phyloP scores from a whole-genome alignment of 2,329 filamentous ascomycete species.

The Diaporthe caulivora region DNA sequence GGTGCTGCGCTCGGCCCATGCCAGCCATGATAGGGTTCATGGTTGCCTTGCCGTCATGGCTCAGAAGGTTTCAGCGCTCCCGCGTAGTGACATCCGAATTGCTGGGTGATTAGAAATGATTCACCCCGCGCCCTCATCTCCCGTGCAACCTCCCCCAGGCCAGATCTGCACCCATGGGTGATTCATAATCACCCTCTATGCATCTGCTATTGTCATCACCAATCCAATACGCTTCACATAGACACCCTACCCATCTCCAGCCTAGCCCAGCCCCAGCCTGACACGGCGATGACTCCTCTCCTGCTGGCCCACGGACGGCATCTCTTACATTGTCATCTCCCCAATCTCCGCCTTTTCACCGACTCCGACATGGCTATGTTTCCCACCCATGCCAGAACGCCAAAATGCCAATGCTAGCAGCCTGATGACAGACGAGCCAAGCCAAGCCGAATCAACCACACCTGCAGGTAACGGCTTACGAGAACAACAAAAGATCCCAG shows the following conservation, averaged over 20 bases:
- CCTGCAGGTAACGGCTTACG: conserved; percentile 22
- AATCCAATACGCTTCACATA: conserved; percentile 23
- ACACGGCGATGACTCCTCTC: conserved; percentile 14
- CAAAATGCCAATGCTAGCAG: conserved; percentile 9
- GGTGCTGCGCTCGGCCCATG: neutral
- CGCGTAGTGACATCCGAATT: neutral
- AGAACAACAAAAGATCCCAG: neutral
- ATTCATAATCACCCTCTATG: conserved; percentile 23
- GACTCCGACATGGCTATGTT: conserved; percentile 18
- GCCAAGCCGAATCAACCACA: conserved; percentile 15
- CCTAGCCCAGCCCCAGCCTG: conserved; percentile 17
- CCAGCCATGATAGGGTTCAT: neutral
- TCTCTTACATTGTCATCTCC: conserved; percentile 1
- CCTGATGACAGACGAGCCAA: conserved; percentile 24
- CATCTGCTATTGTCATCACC: conserved; percentile 25
- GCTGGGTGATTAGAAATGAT: conserved; percentile 28
- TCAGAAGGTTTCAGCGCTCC: neutral
- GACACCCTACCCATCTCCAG: conserved; percentile 24
- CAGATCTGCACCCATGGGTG: conserved; percentile 7
- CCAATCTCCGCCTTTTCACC: conserved; percentile 37
- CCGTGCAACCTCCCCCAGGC: neutral
- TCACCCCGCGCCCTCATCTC: conserved; percentile 1
- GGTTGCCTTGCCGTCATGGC: conserved; percentile 3
- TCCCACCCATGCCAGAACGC: neutral
- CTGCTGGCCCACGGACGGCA: neutral